Evolutionary conservation across 2,329 filamentous ascomycete species (phyloP).

Genomic region (Fusarium mundagurra): DNA sequence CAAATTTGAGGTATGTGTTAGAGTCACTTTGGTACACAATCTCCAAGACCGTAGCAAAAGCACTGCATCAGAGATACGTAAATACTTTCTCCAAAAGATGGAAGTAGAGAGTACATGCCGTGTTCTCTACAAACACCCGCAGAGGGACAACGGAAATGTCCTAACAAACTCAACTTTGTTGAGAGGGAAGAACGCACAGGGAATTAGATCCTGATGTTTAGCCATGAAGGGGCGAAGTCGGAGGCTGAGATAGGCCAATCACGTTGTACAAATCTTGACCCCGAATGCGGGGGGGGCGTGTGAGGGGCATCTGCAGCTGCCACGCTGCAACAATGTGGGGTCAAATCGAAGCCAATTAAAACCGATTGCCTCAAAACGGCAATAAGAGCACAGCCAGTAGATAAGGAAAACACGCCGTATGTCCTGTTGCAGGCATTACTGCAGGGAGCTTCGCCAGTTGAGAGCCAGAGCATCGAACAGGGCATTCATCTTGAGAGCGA

Average conservation of each 20-base stretch:
- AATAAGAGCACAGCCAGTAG: background rate
- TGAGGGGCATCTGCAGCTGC: constrained; percentile 36
- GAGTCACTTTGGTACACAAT: background rate
- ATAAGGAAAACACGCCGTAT: background rate
- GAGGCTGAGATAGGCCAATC: constrained; percentile 25
- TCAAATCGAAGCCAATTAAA: background rate
- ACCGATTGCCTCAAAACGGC: background rate
- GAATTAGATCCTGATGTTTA: constrained; percentile 27
- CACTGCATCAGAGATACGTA: background rate
- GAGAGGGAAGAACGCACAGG: constrained; percentile 4
- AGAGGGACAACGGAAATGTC: background rate
- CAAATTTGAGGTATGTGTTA: background rate
- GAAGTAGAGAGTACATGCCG: background rate
- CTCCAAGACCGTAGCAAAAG: background rate
- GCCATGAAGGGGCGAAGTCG: constrained; percentile 11
- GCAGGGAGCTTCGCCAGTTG: background rate
- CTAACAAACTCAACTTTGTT: constrained; percentile 28
- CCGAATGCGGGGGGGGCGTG: constrained; percentile 40
- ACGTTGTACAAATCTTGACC: constrained; percentile 14
- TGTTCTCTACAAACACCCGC: background rate
- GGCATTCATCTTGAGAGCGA: background rate
- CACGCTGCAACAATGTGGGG: constrained; percentile 1
- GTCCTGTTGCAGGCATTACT: background rate
- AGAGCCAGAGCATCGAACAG: background rate
- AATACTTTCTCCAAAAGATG: background rate